Conservation (phyloP, 352 stramenopile genomes). For the Aphanomyces euteiches region DNA sequence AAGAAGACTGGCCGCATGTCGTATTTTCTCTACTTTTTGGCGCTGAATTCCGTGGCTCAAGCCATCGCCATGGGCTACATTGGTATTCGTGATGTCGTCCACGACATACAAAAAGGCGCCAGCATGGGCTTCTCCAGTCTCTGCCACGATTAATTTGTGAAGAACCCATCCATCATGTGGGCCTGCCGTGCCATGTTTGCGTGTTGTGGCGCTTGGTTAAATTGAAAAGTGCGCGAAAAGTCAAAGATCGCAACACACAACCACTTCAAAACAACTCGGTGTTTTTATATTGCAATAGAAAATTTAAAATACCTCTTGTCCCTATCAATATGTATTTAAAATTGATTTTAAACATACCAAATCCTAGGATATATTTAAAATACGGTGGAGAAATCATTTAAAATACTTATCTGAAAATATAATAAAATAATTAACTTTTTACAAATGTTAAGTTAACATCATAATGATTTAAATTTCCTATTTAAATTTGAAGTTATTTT, state of each 20-base stretch:
- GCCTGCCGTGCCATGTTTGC: neutral
- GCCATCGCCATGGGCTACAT: slow-evolving; percentile 66
- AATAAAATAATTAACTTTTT: no score
- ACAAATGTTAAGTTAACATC: neutral
- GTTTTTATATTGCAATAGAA: no score
- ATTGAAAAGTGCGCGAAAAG: no score
- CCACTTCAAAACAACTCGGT: no score
- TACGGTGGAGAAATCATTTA: neutral
- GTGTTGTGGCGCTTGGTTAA: no score
- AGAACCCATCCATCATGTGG: neutral
- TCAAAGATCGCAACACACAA: no score
- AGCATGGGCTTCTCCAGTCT: slow-evolving; percentile 64
- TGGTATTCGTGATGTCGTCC: slow-evolving; percentile 49
- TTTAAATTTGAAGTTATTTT: no score
- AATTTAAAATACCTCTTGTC: no score
- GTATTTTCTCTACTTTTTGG: slow-evolving; percentile 79
- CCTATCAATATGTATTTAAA: neutral
- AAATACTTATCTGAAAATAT: neutral
- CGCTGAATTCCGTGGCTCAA: slow-evolving; percentile 64
- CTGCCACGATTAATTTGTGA: slow-evolving; percentile 39
- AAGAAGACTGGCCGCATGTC: slow-evolving; percentile 85
- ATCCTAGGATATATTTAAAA: slow-evolving; percentile 7
- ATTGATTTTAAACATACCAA: neutral
- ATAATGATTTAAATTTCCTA: no score
- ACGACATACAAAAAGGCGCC: slow-evolving; percentile 54